Percentiles rank a stretch among this genome's conserved stretches.
These are phyloP conservation scores for Phytophthora melonis DNA, from an alignment of 352 stramenopile species.

Conservation along the genomic window DNA sequence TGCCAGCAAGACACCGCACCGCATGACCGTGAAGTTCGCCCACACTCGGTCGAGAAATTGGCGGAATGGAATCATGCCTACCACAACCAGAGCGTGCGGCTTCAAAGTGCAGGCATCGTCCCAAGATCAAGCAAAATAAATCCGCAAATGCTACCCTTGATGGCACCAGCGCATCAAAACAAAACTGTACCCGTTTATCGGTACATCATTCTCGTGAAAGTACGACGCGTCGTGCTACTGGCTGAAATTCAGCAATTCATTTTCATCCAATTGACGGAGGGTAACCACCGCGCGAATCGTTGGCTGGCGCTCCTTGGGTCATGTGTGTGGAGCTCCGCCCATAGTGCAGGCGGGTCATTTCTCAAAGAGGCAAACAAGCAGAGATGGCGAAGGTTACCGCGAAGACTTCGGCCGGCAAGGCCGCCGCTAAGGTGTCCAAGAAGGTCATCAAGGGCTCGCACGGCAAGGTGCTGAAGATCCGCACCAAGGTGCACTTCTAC, in stretches of 20 bases:
- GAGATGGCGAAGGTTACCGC: constrained; percentile 80
- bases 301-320: constrained; percentile 35
- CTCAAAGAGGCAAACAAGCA: constrained; percentile 66
- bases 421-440: constrained; percentile 94
- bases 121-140: constrained; percentile 4
- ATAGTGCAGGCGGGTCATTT: constrained; percentile 25
- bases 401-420: constrained; percentile 91
- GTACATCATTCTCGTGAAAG: constrained; percentile 1
- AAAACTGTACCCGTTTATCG: neutral
- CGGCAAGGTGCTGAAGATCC: constrained; percentile 98
- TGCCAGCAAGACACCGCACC: constrained; percentile 10
- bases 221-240: constrained; percentile 7
- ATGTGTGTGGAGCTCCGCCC: neutral
- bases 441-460: constrained; percentile 96
- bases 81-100: constrained; percentile 12
- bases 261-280: neutral
- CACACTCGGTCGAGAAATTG: constrained; percentile 19
- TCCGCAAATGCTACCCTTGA: constrained; percentile 2
- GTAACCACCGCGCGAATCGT: constrained; percentile 24
- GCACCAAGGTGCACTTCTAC: constrained; percentile 99
- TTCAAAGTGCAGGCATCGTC: constrained; percentile 17
- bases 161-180: constrained; percentile 9
- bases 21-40: constrained; percentile 14
- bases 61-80: constrained; percentile 28
- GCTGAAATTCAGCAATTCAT: neutral